Base-by-base conservation (phyloP, 2,329 filamentous ascomycete species). In the Malbranchea cinnamomea region DNA sequence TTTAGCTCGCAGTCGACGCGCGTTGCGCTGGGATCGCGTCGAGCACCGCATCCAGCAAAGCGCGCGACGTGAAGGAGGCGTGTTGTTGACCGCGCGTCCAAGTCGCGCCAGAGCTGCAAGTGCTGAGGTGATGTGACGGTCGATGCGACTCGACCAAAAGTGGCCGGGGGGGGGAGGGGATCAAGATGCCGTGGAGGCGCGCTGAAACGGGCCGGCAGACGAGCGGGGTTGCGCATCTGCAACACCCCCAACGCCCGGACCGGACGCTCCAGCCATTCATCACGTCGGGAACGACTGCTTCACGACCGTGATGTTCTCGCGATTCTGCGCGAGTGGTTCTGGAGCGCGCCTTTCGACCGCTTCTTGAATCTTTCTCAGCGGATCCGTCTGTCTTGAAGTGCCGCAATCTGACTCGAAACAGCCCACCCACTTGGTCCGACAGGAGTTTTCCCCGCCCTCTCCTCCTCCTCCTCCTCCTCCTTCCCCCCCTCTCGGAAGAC, bases 291-390 rank as follows among this genome's bases (percentile, higher is more conserved):
- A 12, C 12, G 20, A 21, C 13, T n/a, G n/a, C 24, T 31, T 35
- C 32, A 34, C 37, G 37, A 26, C 34, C 35, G 35, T 22, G 29
- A 22, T 21, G 12, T 12, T 32, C 34, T 35, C 37, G 37, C 32
- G 35, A 27, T 27, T 23, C 24, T 30, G 23, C 15, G 22, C 31
- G 23, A 12, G n/a, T n/a, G n/a, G n/a, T 31, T 23, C 30, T n/a
- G 25, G 32, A 26, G 22, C 33, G 25, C n/a, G 23, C 14, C 17
- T 9, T 19, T 24, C n/a, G 11, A 28, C 23, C 19, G 13, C 17
- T n/a, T 28, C 10, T 32, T 28, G 25, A 36, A 30, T 27, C 28
- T 12, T 28, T 37, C 30, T 20, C 13, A 32, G 28, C 34, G 28
- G 37, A 38, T 33, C 20, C 14, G 17, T 37, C 23, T 29, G 28